Conservation (phyloP, 768 basidiomycete species). For the Lepiota brunneoincarnata region DNA sequence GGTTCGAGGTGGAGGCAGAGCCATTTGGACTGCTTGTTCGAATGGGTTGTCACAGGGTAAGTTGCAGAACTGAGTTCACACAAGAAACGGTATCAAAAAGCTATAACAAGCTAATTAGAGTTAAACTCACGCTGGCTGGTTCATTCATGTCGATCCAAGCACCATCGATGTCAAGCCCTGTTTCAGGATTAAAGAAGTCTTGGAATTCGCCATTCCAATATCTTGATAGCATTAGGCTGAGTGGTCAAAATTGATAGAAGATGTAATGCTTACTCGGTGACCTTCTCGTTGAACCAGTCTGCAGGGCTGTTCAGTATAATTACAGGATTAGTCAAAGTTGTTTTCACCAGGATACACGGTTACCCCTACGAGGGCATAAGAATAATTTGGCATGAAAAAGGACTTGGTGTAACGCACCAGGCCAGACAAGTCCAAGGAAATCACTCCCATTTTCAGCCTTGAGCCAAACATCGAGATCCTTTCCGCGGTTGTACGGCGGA, state of each 20-base stretch:
- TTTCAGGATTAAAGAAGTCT: conserved; percentile 49
- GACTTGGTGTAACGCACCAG: conserved; percentile 59
- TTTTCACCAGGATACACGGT: conserved; percentile 10
- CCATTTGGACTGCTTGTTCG: conserved; percentile 49
- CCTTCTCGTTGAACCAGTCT: conserved; percentile 63
- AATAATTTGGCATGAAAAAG: conserved; percentile 22
- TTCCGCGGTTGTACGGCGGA: conserved; percentile 53
- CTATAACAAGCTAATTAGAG: neutral
- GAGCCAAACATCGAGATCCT: conserved; percentile 52
- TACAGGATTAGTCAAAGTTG: neutral
- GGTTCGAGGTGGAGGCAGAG: conserved; percentile 52
- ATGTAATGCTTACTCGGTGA: conserved; percentile 38
- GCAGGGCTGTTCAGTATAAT: neutral
- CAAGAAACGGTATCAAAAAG: neutral
- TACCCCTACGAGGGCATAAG: neutral
- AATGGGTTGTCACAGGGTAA: conserved; percentile 61
- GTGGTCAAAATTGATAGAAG: neutral
- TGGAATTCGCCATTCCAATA: conserved; percentile 65
- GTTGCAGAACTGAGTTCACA: conserved; percentile 68
- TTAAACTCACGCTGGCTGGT: conserved; percentile 52
- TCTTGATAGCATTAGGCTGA: conserved; percentile 23
- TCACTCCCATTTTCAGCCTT: conserved; percentile 60
- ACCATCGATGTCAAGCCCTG: conserved; percentile 65
- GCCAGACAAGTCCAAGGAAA: conserved; percentile 62
- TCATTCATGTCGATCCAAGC: conserved; percentile 81